Evolutionary conservation across 257 asterid species (phyloP), one percentile per base, ranked within the genome.

Genomic region (Penstemon newberryi): DNA sequence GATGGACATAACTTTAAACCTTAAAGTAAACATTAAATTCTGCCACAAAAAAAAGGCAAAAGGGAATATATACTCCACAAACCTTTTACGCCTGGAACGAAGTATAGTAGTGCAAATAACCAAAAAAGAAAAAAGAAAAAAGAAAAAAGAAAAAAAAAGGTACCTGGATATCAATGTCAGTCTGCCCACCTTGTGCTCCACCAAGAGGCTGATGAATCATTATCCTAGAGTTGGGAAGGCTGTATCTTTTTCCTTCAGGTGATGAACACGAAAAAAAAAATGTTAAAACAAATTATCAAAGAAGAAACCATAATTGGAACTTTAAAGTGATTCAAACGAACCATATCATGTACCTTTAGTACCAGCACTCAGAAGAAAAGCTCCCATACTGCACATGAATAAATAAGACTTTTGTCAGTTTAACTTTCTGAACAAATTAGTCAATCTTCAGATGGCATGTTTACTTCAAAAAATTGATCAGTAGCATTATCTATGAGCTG

Each of bases 121-220:
- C 33, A 2, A 25, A 25, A 25, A 25, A 25, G 2, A 15, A 15
- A 15, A 15, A 15, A 15, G 18, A 15, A 15, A 15, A 15, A 15
- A 15, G n/a, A n/a, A 15, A 15, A 15, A 15, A 15, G 18, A 15
- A 15, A 15, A 15, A 15, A 15, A 25, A 25, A 25, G 70, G 39
- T 69, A 90, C 96, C 95, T 90, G 96, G 60, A 90, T 84, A 60
- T 90, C 93, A 66, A 90, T 72, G 73, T 87, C 95, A 46, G 89
- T 84, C 80, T 85, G 93, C 38, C 77, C 78, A 80, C 96, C 96
- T 74, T 90, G 95, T 19, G 89, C 89, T 70, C 95, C 96, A 75
- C 96, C 96, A 67, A 87, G 88, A 54, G 96, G 96, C 79, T 90
- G 96, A 83, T 90, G 96, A 67, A 89, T 87, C 96, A 86, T 86